Evolutionary conservation across 805 yeast genomes (phyloP).

Genomic region (Candida insectorum): DNA sequence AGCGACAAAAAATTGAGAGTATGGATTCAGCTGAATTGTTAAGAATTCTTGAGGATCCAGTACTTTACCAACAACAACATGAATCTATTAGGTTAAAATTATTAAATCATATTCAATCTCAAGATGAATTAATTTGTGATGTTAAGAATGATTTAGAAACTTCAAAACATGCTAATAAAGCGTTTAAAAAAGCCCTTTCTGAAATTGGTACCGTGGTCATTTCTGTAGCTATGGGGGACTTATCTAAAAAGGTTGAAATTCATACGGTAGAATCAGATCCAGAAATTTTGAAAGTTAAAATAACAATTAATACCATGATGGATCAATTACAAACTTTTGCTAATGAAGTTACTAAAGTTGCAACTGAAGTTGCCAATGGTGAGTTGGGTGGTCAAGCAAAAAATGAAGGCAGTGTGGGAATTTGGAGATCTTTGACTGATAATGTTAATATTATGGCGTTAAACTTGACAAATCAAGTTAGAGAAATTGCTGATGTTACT

Average conservation of each 20-base stretch:
- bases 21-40: slow-evolving; percentile 34
- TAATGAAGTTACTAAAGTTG: slow-evolving; percentile 76
- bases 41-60: slow-evolving; percentile 38
- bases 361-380: slow-evolving; percentile 89
- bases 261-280: slow-evolving; percentile 73
- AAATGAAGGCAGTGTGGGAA: slow-evolving; percentile 80
- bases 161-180: slow-evolving; percentile 57
- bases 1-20: slow-evolving; percentile 14
- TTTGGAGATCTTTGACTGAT: slow-evolving; percentile 81
- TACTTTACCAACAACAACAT: slow-evolving; percentile 23
- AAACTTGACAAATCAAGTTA: slow-evolving; percentile 63
- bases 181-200: slow-evolving; percentile 65
- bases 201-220: slow-evolving; percentile 86
- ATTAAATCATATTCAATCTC: slow-evolving; percentile 24
- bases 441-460: slow-evolving; percentile 87
- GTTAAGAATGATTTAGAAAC: slow-evolving; percentile 31
- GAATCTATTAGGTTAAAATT: slow-evolving; percentile 29
- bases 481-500: slow-evolving; percentile 88
- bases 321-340: slow-evolving; percentile 81
- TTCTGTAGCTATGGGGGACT: slow-evolving; percentile 86
- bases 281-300: slow-evolving; percentile 74
- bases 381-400: slow-evolving; percentile 88
- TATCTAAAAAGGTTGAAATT: slow-evolving; percentile 74
- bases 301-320: slow-evolving; percentile 85
- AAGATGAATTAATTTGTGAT: slow-evolving; percentile 24